Conservation (phyloP, 163 green algal genomes). For the Trebouxiophyceae sp. region DNA sequence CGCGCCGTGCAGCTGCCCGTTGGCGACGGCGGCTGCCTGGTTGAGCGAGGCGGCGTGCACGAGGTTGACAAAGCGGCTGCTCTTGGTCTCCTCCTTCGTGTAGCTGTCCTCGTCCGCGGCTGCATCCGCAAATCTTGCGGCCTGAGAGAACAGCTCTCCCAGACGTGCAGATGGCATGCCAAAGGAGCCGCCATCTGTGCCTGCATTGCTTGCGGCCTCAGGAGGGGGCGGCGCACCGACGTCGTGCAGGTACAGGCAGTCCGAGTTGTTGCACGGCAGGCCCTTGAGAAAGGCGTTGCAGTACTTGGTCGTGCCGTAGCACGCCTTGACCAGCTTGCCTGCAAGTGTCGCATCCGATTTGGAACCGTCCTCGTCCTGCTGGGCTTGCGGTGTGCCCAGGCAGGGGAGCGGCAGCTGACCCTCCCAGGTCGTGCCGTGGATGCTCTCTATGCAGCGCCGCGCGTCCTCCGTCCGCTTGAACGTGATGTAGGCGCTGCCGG, state of each 20-base stretch:
- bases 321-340: constrained; percentile 62
- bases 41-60: constrained; percentile 20
- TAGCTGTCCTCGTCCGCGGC: constrained; percentile 67
- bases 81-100: constrained; percentile 70
- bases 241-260: constrained; percentile 94
- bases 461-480: constrained; percentile 72
- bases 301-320: constrained; percentile 95
- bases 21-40: no score
- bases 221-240: constrained; percentile 37
- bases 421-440: constrained; percentile 70
- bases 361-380: no score
- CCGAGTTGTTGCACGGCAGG: constrained; percentile 75
- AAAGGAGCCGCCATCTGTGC: background rate
- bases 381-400: no score
- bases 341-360: no score
- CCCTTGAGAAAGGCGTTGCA: constrained; percentile 91
- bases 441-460: constrained; percentile 66
- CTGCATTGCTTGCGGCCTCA: no score
- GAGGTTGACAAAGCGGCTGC: constrained; percentile 15
- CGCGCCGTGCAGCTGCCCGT: no score
- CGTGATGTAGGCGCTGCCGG: constrained; percentile 82
- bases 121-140: constrained; percentile 6
- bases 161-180: background rate
- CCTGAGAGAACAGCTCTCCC: no score
- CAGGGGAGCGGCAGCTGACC: constrained; percentile 25